Evolutionary conservation across 2,329 filamentous ascomycete genomes (phyloP).

Genomic region (Colletotrichum eleusines): DNA sequence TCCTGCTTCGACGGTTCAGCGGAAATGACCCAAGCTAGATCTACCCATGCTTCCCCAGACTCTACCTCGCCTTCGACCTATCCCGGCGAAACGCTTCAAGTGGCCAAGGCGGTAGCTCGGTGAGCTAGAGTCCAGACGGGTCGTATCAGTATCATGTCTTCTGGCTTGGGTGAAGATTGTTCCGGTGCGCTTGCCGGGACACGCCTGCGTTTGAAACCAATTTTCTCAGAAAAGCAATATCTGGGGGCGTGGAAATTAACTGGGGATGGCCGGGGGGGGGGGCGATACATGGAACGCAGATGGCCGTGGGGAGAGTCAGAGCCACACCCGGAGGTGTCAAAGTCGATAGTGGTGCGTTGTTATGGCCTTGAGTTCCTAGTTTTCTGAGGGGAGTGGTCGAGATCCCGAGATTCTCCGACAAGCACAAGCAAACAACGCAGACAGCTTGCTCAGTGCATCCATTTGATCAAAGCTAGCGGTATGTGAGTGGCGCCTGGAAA

Average conservation of each 20-base stretch:
- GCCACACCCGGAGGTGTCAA: slow-evolving; percentile 30
- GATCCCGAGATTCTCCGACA: slow-evolving; percentile 40
- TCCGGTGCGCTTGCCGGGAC: slow-evolving; percentile 30
- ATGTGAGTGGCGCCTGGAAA: slow-evolving; percentile 35
- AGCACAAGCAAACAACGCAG: slow-evolving; percentile 37
- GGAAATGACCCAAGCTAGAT: slow-evolving; percentile 42
- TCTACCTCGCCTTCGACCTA: slow-evolving; percentile 11
- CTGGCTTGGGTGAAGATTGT: slow-evolving; percentile 37
- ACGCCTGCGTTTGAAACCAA: slow-evolving; percentile 40
- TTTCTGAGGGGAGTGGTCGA: slow-evolving; percentile 30
- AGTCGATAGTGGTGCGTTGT: slow-evolving; percentile 22
- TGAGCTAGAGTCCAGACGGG: slow-evolving; percentile 12
- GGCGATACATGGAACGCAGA: slow-evolving; percentile 27
- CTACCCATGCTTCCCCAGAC: slow-evolving; percentile 42
- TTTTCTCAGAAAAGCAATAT: slow-evolving; percentile 31
- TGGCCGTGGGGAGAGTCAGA: slow-evolving; percentile 31
- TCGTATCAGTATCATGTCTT: slow-evolving; percentile 22
- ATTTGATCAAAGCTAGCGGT: slow-evolving; percentile 28
- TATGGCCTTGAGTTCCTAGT: slow-evolving; percentile 19
- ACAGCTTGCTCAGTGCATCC: slow-evolving; percentile 18
- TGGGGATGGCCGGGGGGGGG: slow-evolving; percentile 28
- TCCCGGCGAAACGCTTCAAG: slow-evolving; percentile 33
- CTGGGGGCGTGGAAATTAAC: slow-evolving; percentile 29
- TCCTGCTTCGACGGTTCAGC: slow-evolving; percentile 22
- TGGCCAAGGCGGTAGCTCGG: slow-evolving; percentile 28